phyloP scores from a whole-genome alignment of 2,329 filamentous ascomycete genomes.

The Didymella arachidicola region DNA sequence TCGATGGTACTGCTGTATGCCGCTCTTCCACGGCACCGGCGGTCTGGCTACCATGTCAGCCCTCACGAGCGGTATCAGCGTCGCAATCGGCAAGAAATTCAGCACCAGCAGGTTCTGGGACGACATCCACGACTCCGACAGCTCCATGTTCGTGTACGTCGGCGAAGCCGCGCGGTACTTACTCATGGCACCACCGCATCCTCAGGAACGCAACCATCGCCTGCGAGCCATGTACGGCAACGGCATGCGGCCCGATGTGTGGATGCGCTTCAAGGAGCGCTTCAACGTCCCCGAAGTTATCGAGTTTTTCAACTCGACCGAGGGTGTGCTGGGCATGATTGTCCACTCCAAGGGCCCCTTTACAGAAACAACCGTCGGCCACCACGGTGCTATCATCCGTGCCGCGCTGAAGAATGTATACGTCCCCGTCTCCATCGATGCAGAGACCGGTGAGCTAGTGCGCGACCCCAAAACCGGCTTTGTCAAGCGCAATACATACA shows the following conservation, averaged over 20 bases:
- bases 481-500: conserved; percentile 67
- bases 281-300: conserved; percentile 68
- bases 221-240: conserved; percentile 70
- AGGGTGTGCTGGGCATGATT: conserved; percentile 69
- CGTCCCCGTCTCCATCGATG: conserved; percentile 72
- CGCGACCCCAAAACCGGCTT: conserved; percentile 73
- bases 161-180: conserved; percentile 79
- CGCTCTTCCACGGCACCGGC: conserved; percentile 77
- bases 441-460: conserved; percentile 70
- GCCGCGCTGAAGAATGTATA: conserved; percentile 61
- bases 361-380: conserved; percentile 68
- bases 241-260: conserved; percentile 72
- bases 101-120: conserved; percentile 73
- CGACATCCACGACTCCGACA: conserved; percentile 69
- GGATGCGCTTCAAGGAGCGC: conserved; percentile 67
- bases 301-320: conserved; percentile 81
- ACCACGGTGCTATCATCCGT: conserved; percentile 70
- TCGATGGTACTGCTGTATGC: conserved; percentile 79
- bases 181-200: conserved; percentile 68
- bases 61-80: conserved; percentile 52
- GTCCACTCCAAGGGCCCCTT: conserved; percentile 63
- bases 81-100: conserved; percentile 71
- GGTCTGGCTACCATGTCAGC: conserved; percentile 64
- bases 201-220: conserved; percentile 65
- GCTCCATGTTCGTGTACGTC: conserved; percentile 75